These are phyloP conservation scores for Leishmania tropica DNA, from an alignment of 208 protist genomes.

Conservation along the genomic window DNA sequence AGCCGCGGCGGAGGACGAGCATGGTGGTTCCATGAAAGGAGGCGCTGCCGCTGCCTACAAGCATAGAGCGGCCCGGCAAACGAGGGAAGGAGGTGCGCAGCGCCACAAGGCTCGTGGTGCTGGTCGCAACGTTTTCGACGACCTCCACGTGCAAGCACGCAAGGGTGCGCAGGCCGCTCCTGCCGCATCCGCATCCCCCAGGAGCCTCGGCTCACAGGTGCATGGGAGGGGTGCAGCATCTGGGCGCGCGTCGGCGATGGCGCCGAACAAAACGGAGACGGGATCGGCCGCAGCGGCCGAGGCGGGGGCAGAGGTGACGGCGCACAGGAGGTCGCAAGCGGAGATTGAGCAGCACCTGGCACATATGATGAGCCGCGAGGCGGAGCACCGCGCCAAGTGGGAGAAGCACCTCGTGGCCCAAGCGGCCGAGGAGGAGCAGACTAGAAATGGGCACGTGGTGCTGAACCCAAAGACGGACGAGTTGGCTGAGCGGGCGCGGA, in stretches of 20 bases:
- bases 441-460: conserved; percentile 4
- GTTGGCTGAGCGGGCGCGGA: conserved; percentile 38
- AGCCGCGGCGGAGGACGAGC: not conserved
- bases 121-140: conserved; percentile 15
- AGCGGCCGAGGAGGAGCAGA: conserved; percentile 14
- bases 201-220: not conserved
- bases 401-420: conserved; percentile 17
- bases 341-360: conserved; percentile 30
- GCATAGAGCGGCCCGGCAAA: too few relatives aligned
- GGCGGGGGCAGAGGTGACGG: not conserved
- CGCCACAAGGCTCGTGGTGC: not conserved
- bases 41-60: not conserved
- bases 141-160: conserved; percentile 4
- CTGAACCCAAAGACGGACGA: conserved; percentile 31
- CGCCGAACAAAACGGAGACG: not conserved
- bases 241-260: not conserved
- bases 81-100: not conserved
- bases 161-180: not conserved
- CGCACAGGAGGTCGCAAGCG: conserved; percentile 9
- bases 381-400: conserved; percentile 27
- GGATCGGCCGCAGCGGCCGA: not conserved
- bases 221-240: not conserved
- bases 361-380: conserved; percentile 28
- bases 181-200: not conserved
- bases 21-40: not conserved